Evolutionary conservation across 371 early-diverging fungal genomes (phyloP), one percentile per base, ranked within the genome.

Genomic region (Mucor velutinosus): DNA sequence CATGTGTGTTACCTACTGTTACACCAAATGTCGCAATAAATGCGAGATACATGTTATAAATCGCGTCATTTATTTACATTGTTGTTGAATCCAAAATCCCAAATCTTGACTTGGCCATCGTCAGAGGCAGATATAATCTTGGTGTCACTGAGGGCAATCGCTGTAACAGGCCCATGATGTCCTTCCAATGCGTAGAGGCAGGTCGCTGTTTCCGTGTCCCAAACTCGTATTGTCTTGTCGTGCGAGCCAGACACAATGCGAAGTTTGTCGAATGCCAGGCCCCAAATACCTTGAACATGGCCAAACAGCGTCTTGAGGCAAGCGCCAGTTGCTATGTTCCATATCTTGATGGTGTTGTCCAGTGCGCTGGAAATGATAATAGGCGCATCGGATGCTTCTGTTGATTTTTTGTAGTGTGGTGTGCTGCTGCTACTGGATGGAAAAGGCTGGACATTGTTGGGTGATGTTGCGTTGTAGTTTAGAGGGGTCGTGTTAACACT

Each of bases 211-310:
- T 94, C 93, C 14, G 92, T 82, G 74, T 97, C 97, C 99, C 99
- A 99, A 33, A 99, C 85, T 60, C 93, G 93, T 27, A 99, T 85
- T 1, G 89, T 66, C 14, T 90, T 87, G 68, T 98, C 99, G 66
- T 95, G 89, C 11, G 94, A 90, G 0, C 96, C 97, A 62, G 94
- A 93, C 3, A 96, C 93, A 27, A 98, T 91, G 12, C 97, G 88
- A 60, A 98, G 83, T 61, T 92, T 87, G 76, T 96, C 95, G 68
- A 92, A 90, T 4, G 93, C 93, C 29, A 91, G 67, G 0, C 92
- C 84, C 83, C 93, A 91, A 5, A 98, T 92, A 23, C 95, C 96
- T 65, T 94, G 93, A 3, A 87, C 84, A 72, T 97, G 96, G 0
- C 96, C 96, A 78, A 92, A 92, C 29, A 95, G 70, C 0, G 94